These are phyloP conservation scores for Cicer judaicum DNA, from an alignment of 306 rosid species.

Conservation along the genomic window DNA sequence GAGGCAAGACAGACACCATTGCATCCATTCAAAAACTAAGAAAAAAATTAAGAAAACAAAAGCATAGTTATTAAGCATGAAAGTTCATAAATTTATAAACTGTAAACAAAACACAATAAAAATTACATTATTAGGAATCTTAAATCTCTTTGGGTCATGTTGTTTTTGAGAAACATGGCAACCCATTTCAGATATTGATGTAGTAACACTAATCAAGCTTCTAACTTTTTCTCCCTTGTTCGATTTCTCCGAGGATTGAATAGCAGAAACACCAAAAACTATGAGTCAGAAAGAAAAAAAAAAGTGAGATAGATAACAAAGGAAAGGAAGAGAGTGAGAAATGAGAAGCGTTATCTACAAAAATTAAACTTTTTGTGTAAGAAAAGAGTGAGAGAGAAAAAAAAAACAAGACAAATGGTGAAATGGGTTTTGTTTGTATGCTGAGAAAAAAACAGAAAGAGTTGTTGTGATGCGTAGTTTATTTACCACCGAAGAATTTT, in stretches of 20 bases:
- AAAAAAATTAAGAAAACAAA: background rate
- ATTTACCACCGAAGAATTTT: slow-evolving; percentile 54
- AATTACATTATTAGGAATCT: slow-evolving; percentile 60
- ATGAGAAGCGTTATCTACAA: slow-evolving; percentile 53
- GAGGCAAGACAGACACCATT: slow-evolving; percentile 69
- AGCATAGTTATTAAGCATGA: background rate
- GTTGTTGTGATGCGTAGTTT: slow-evolving; percentile 32
- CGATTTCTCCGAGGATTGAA: slow-evolving; percentile 53
- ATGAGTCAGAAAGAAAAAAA: slow-evolving; percentile 9
- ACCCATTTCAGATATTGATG: slow-evolving; percentile 60
- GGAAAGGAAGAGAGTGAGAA: slow-evolving; percentile 2
- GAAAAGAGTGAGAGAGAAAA: slow-evolving; percentile 33
- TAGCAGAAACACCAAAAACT: slow-evolving; percentile 39
- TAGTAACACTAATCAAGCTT: slow-evolving; percentile 56
- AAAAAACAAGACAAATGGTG: slow-evolving; percentile 56
- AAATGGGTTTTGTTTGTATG: slow-evolving; percentile 51
- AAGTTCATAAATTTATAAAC: background rate
- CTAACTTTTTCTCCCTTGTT: slow-evolving; percentile 64
- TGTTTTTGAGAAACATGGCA: slow-evolving; percentile 47
- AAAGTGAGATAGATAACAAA: slow-evolving; percentile 30
- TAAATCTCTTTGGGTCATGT: slow-evolving; percentile 40
- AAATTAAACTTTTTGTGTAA: slow-evolving; percentile 39
- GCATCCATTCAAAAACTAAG: slow-evolving; percentile 53
- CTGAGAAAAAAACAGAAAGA: slow-evolving; percentile 37
- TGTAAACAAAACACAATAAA: background rate